Percentiles rank a stretch among this genome's conserved stretches.
These are phyloP conservation scores for Gossypium herbaceum DNA, from an alignment of 345 rosid genomes.

Conservation along the genomic window DNA sequence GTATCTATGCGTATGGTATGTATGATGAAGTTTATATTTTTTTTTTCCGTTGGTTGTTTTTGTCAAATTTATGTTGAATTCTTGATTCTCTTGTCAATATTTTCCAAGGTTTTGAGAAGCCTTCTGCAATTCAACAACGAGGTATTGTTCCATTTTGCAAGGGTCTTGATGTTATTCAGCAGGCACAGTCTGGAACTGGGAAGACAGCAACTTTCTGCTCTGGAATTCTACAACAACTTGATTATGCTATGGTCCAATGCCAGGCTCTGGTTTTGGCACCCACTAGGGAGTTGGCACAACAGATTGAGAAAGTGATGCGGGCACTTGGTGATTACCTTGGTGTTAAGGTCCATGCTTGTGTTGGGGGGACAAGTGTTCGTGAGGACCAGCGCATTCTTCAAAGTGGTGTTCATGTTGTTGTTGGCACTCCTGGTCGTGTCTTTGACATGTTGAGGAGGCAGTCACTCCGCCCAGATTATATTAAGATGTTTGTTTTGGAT, in stretches of 20 bases:
- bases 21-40: background rate
- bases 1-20: slow-evolving; percentile 90
- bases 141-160: slow-evolving; percentile 92
- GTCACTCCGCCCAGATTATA: slow-evolving; percentile 73
- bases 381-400: slow-evolving; percentile 93
- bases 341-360: slow-evolving; percentile 92
- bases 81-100: background rate
- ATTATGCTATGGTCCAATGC: slow-evolving; percentile 58
- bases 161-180: slow-evolving; percentile 94
- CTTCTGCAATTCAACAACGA: slow-evolving; percentile 95
- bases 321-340: slow-evolving; percentile 91
- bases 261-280: slow-evolving; percentile 90
- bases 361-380: slow-evolving; percentile 93
- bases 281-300: slow-evolving; percentile 90
- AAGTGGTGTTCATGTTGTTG: slow-evolving; percentile 91
- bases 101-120: slow-evolving; percentile 76
- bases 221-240: slow-evolving; percentile 85
- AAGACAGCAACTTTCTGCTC: slow-evolving; percentile 95
- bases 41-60: background rate
- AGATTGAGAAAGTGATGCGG: slow-evolving; percentile 95
- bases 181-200: slow-evolving; percentile 95
- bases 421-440: slow-evolving; percentile 97
- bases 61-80: background rate
- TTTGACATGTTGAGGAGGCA: slow-evolving; percentile 91
- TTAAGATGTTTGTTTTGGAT: slow-evolving; percentile 84